Evolutionary conservation across 805 yeast species (phyloP), one percentile per base, ranked within the genome.

Genomic region (Cyberlindnera meyerae): DNA sequence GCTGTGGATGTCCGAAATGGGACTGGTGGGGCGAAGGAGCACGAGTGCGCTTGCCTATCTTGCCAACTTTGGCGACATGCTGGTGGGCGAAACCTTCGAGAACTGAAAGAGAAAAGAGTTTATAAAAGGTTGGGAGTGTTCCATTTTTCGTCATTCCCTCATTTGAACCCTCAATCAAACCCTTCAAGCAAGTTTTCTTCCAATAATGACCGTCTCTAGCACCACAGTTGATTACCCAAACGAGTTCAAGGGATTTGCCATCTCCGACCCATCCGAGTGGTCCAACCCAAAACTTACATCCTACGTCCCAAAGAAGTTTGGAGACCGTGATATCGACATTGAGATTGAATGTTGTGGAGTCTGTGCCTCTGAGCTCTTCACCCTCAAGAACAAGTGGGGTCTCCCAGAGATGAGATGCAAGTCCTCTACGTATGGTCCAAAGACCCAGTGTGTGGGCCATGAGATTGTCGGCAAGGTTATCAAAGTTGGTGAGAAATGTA

Each of bases 361-460:
- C 11, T 80, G 88, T 62, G 88, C 85, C 15, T 69, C 77, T 24
- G 86, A 80, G 50, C 53, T 73, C 29, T 71, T 71, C 58, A 66
- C 73, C 21, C 66, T 74, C 28, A 58, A 60, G 37, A 79, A 74
- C 44, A 65, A 62, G 36, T 77, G 82, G 82, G 69, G 52, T 48
- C 47, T 52, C 8, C 43, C 31, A 18, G 46, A 43, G 34, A 31
- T 54, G 34, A 28, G 29, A 2, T 50, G 58, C 40, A 36, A 43
- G 26, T 43, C 47, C 9, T 42, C 60, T 8, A 29, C 47, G 6
- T 51, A 49, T 34, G 59, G 60, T 16, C 61, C 61, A 46, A 55
- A 55, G 39, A 62, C 72, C n/a, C 69, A 66, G 51, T 66, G 71
- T 44, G 81, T 75, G 12, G 87, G 87, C 24, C 86, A 80, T 56